phyloP scores from a whole-genome alignment of 371 early-diverging fungal genomes.

The Quaeritorhiza haematococci region DNA sequence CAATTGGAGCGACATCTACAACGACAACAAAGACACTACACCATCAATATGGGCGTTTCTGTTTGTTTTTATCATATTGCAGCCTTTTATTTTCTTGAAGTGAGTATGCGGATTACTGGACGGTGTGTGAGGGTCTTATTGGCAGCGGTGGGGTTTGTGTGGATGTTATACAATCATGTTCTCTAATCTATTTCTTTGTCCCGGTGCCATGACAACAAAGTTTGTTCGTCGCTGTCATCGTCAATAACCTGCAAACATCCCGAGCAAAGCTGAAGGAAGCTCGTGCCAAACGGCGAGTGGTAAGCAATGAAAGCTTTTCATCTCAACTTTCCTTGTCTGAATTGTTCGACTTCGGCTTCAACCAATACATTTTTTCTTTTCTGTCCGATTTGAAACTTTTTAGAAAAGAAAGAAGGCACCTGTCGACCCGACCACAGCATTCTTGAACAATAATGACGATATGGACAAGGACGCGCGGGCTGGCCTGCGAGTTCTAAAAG shows the following conservation, averaged over 20 bases:
- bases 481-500: background rate
- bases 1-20: conserved; percentile 17
- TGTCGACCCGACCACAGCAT: too few relatives aligned
- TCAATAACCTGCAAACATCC: conserved; percentile 29
- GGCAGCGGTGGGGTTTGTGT: too few relatives aligned
- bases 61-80: background rate
- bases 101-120: background rate
- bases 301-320: too few relatives aligned
- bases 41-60: conserved; percentile 8
- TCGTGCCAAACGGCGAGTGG: background rate
- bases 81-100: background rate
- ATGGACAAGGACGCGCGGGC: background rate
- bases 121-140: too few relatives aligned
- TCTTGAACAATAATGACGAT: background rate
- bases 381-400: too few relatives aligned
- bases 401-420: too few relatives aligned
- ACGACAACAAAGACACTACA: conserved; percentile 9
- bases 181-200: too few relatives aligned
- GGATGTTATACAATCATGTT: too few relatives aligned
- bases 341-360: too few relatives aligned
- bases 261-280: conserved; percentile 1
- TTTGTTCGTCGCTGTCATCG: conserved; percentile 30
- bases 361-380: too few relatives aligned
- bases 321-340: too few relatives aligned
- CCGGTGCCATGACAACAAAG: too few relatives aligned